Percentiles rank a stretch among this genome's conserved stretches.
Conservation (phyloP, 2,329 filamentous ascomycete species). For the Thermothelomyces thermophilus region DNA sequence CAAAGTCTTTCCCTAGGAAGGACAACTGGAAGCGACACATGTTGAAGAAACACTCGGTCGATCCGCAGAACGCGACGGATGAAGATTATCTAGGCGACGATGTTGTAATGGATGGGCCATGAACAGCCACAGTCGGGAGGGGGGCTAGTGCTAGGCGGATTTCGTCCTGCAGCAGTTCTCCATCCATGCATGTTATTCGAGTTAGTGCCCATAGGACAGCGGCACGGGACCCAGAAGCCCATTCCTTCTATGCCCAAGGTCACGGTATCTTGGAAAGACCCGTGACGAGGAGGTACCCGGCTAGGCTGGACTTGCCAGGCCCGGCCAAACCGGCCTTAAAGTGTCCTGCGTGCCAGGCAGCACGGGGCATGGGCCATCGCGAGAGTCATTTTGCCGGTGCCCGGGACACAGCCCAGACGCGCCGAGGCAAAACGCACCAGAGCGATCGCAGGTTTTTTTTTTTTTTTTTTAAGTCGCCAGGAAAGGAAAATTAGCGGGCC, state of each 20-base stretch:
- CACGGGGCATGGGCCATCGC: too few relatives aligned
- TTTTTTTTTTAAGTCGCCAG: neutral
- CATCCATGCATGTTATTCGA: neutral
- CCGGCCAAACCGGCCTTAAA: neutral
- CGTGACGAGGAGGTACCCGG: too few relatives aligned
- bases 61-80: constrained; percentile 37
- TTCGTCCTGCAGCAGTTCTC: neutral
- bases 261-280: too few relatives aligned
- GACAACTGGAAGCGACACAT: constrained; percentile 59
- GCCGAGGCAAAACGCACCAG: neutral
- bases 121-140: constrained; percentile 5
- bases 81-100: constrained; percentile 36
- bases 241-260: too few relatives aligned
- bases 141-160: neutral
- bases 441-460: too few relatives aligned
- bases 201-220: too few relatives aligned
- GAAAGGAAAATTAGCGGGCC: too few relatives aligned
- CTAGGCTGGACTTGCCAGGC: neutral
- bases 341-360: too few relatives aligned
- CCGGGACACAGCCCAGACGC: too few relatives aligned
- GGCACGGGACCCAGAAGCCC: too few relatives aligned
- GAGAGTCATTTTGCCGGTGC: too few relatives aligned
- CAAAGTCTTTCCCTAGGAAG: constrained; percentile 54
- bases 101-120: constrained; percentile 26
- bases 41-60: constrained; percentile 47